Evolutionary conservation across 164 flowering plant species (phyloP), one percentile per base, ranked within the genome.

Genomic region (Stephania yunnanensis): DNA sequence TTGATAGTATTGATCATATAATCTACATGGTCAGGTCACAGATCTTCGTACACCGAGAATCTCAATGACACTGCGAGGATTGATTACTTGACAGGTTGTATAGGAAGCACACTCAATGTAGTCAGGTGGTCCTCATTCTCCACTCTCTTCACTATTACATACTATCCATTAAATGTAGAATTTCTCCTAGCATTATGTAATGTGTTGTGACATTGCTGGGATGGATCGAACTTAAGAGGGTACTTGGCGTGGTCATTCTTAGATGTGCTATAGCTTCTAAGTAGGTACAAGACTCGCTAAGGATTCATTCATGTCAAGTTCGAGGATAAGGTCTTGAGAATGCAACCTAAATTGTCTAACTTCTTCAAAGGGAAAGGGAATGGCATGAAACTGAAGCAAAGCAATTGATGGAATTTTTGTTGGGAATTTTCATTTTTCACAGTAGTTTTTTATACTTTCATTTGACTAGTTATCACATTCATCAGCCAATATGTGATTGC

Each of bases 221-320:
- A 82, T 71, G 89, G 89, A 74, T 81, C 88, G 53, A 84, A 87
- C 46, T 15, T 79, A 3, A 86, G 75, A 78, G 89, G 88, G 22
- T 88, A 86, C 75, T 80, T 86, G 46, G 19, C 71, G n/a, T 88
- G 89, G 91, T 86, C 91, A 11, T 83, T 88, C 80, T 30, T 87
- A n/a, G 90, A 87, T 74, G 68, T 81, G 17, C 82, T 83, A n/a
- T 90, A 89, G 80, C 20, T 86, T 4, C 13, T 85, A 22, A 73
- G 69, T 17, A 89, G 87, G 8, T 85, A 83, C 69, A 46, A 70
- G 3, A 13, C 72, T 0, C 48, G 83, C 25, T 87, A 63, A 44
- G 87, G 88, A 1, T 71, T 86, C 15, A 75, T 78, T 74, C 82
- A 81, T 44, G 86, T 86, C 13, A 85, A 82, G 64, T 84, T 82